Percentiles rank a stretch among this genome's conserved stretches.
phyloP scores from a whole-genome alignment of 2,329 filamentous ascomycete species.

The Eutypella sp. region DNA sequence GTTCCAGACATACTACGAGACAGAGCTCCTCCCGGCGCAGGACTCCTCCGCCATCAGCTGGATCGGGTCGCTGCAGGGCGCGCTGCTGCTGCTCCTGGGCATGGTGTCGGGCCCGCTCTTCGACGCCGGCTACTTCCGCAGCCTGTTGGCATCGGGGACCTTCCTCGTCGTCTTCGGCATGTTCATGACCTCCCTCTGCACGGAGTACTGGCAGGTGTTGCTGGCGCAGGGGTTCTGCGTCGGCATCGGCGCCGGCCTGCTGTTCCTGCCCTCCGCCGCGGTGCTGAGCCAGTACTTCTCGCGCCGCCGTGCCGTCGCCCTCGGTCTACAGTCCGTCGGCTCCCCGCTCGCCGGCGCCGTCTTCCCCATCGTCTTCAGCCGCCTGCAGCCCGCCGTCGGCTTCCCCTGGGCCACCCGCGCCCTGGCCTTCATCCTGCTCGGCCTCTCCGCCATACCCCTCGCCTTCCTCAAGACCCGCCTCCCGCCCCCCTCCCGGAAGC shows the following conservation, averaged over 20 bases:
- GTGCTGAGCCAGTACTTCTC: constrained; percentile 28
- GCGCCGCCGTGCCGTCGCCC: constrained; percentile 15
- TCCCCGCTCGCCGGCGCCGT: constrained; percentile 31
- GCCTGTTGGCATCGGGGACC: constrained; percentile 17
- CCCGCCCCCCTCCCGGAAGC: constrained; percentile 13
- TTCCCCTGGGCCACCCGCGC: constrained; percentile 46
- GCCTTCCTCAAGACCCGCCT: constrained; percentile 23
- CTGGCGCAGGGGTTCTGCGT: constrained; percentile 20
- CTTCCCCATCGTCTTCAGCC: constrained; percentile 37
- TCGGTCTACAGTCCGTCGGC: constrained; percentile 16
- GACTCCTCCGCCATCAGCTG: constrained; percentile 24
- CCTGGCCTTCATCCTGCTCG: constrained; percentile 35
- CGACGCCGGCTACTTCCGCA: constrained; percentile 28
- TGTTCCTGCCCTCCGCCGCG: constrained; percentile 17
- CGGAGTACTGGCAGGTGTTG: constrained; percentile 30
- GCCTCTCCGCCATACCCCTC: constrained; percentile 18
- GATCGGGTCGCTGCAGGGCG: constrained; percentile 28
- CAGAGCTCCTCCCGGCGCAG: constrained; percentile 5
- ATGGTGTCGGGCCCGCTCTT: constrained; percentile 27
- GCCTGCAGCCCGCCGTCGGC: constrained; percentile 37
- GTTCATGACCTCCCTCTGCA: constrained; percentile 33
- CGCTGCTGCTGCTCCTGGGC: constrained; percentile 27
- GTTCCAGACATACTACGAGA: constrained; percentile 24
- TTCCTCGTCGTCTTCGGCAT: constrained; percentile 25
- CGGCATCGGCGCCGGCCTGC: constrained; percentile 16